These are phyloP conservation scores for Calycina marina DNA, from an alignment of 2,329 filamentous ascomycete species.

Conservation along the genomic window DNA sequence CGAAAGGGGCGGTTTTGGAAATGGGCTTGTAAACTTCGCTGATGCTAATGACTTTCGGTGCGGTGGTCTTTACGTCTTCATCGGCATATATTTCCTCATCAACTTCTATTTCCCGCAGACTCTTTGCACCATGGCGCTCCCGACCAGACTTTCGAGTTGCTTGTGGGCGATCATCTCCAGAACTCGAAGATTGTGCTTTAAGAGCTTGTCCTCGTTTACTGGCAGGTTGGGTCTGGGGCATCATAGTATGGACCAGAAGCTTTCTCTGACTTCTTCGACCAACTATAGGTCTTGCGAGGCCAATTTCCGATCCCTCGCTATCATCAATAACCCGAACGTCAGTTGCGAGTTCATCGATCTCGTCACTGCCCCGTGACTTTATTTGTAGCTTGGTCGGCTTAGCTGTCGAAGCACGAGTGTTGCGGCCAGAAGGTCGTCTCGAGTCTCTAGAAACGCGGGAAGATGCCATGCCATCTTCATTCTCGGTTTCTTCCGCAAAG, in stretches of 20 bases:
- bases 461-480: no score
- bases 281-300: no score
- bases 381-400: slow-evolving; percentile 2
- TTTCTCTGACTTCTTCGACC: no score
- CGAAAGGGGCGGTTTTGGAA: slow-evolving; percentile 49
- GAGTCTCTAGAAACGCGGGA: no score
- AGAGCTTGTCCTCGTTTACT: no score
- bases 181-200: not conserved
- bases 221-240: no score
- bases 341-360: slow-evolving; percentile 15
- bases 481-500: not conserved
- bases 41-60: slow-evolving; percentile 45
- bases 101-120: slow-evolving; percentile 34
- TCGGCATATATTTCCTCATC: slow-evolving; percentile 33
- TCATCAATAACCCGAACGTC: slow-evolving; percentile 7
- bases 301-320: slow-evolving; percentile 34
- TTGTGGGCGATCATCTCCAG: slow-evolving; percentile 7
- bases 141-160: slow-evolving; percentile 23
- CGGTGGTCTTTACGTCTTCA: slow-evolving; percentile 29
- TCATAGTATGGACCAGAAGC: no score
- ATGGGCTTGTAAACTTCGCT: slow-evolving; percentile 60
- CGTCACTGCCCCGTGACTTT: no score
- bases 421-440: slow-evolving; percentile 8
- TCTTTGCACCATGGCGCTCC: slow-evolving; percentile 22
- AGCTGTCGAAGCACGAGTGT: slow-evolving; percentile 11